Evolutionary conservation across 2,329 filamentous ascomycete species (phyloP), one percentile per base, ranked within the genome.

Genomic region (Aspergillus uvarum): DNA sequence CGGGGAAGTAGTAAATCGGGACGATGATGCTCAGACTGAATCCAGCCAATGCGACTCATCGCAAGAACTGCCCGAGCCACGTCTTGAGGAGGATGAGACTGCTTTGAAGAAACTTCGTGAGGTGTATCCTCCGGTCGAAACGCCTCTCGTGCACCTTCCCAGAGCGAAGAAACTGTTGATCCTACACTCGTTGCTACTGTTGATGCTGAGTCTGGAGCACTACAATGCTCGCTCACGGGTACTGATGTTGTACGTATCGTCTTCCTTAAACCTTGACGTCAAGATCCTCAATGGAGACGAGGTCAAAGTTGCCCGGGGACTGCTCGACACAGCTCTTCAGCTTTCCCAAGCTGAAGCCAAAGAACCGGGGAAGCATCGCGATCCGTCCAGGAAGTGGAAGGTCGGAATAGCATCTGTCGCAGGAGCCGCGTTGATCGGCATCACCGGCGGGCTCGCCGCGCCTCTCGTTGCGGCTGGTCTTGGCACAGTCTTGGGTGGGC

Each of bases 401-500:
- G 92, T 97, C 21, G 92, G 93, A 0, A 81, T 97, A 26, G 94
- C 93, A 0, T 91, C 90, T 8, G 91, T 96, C 0, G 92, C 91
- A 0, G 94, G 94, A 11, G 94, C 94, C 1, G 91, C 90, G 0
- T 80, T 96, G 1, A 93, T 97, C n/a, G 87, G 87, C 10, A 85
- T 90, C 3, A 96, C 92, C 0, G 89, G 89, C 29, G 89, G 89
- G 32, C 84, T 97, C 10, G 89, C 91, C 8, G 87, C 89, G 1
- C 88, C 92, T 0, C 80, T 98, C 2, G 84, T 91, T 14, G 88
- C 87, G 21, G 91, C 90, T 10, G 91, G 91, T 0, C 83, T 98
- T 47, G 93, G 93, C 24, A 88, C 86, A 1, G 82, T 94, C 0
- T 89, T 93, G 79, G 88, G 89, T 24, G 91, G 91, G 0, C 76